These are phyloP conservation scores for Salix exigua DNA, from an alignment of 345 rosid species.

Conservation along the genomic window DNA sequence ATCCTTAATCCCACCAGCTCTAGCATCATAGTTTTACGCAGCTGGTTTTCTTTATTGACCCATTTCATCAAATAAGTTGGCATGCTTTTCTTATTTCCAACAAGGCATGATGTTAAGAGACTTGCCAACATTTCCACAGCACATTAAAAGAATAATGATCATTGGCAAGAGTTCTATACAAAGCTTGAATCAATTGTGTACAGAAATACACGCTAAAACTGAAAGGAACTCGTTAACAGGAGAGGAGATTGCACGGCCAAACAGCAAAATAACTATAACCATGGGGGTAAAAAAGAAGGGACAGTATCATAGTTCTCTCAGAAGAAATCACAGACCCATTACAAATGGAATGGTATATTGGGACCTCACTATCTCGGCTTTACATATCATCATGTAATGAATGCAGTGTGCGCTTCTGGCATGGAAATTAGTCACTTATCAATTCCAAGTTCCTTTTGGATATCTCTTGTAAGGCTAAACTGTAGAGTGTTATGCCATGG, in stretches of 20 bases:
- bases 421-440: conserved; percentile 42
- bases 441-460: conserved; percentile 83
- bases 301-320: neutral
- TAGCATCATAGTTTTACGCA: neutral
- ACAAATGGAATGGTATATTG: neutral
- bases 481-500: conserved; percentile 93
- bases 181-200: neutral
- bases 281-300: neutral
- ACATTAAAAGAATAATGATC: neutral
- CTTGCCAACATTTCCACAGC: neutral
- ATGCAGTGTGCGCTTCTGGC: neutral
- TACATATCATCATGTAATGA: neutral
- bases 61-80: neutral
- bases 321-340: neutral
- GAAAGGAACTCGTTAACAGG: neutral
- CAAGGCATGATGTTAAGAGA: neutral
- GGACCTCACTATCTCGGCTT: conserved; percentile 4
- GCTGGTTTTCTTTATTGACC: neutral
- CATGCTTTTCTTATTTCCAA: conserved; percentile 2
- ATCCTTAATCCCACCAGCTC: too few relatives aligned
- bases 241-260: neutral
- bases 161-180: conserved; percentile 10
- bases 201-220: conserved; percentile 15
- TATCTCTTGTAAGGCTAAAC: conserved; percentile 90
- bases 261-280: neutral